A percentile compares a stretch with the other conserved stretches of the same genome.
These are phyloP conservation scores for Metarhizium rileyi DNA, from an alignment of 2,329 filamentous ascomycete species.

Conservation along the genomic window DNA sequence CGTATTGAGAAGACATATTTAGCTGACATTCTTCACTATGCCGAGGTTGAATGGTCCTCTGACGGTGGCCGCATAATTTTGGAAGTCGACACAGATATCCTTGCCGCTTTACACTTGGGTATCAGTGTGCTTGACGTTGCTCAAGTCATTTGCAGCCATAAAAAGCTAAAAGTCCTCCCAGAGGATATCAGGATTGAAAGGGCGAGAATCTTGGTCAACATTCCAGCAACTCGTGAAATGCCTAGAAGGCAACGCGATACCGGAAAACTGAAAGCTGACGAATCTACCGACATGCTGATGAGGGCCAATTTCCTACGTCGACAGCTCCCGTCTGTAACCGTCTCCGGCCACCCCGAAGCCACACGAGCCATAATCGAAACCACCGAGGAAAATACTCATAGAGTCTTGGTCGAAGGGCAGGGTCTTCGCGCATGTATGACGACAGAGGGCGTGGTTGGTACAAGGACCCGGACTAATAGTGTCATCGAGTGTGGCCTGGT, in stretches of 20 bases:
- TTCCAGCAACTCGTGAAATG: neutral
- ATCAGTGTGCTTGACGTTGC: neutral
- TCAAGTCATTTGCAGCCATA: neutral
- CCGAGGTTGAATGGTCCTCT: slow-evolving; percentile 79
- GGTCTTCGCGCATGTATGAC: slow-evolving; percentile 83
- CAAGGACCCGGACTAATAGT: slow-evolving; percentile 65
- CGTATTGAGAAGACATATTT: slow-evolving; percentile 91
- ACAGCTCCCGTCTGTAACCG: slow-evolving; percentile 66
- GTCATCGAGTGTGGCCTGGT: slow-evolving; percentile 82
- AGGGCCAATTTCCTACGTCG: slow-evolving; percentile 79
- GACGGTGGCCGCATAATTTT: slow-evolving; percentile 25
- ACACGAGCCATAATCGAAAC: slow-evolving; percentile 81
- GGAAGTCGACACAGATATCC: neutral
- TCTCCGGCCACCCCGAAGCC: slow-evolving; percentile 81
- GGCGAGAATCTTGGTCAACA: neutral
- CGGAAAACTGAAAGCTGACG: slow-evolving; percentile 32
- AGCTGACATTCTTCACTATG: slow-evolving; percentile 65
- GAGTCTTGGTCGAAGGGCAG: slow-evolving; percentile 87
- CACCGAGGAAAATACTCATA: slow-evolving; percentile 55
- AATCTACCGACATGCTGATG: slow-evolving; percentile 46
- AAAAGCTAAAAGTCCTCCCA: neutral
- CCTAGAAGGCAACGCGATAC: slow-evolving; percentile 17
- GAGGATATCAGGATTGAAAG: neutral
- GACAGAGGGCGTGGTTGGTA: slow-evolving; percentile 79
- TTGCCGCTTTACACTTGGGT: neutral